Evolutionary conservation across 768 basidiomycete species (phyloP), one percentile per base, ranked within the genome.

Genomic region (Suillus luteus): DNA sequence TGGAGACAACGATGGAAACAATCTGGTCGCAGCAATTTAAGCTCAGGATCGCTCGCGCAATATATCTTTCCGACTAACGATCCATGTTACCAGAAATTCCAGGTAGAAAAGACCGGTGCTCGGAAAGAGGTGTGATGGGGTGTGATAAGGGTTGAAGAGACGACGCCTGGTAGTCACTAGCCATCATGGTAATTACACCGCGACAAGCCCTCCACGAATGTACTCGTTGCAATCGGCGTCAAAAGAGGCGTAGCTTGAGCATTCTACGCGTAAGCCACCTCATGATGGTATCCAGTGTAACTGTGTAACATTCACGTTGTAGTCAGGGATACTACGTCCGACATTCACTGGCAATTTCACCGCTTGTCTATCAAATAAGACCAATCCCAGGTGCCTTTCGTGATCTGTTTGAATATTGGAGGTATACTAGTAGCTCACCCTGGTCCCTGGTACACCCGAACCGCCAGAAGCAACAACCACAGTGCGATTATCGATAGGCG

Each of bases 361-460:
- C 86, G 0, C 73, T 71, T 33, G 79, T 77, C 41, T 71, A 73
- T 61, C 62, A 87, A 75, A 19, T 69, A 71, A 6, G 80, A 67
- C 83, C 84, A 86, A 67, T 84, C 70, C 85, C 85, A 87, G 0
- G 69, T 72, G 4, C 82, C 83, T 81, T 46, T 22, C 31, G 31
- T 19, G 43, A 8, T 19, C 9, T 43, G 8, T 43, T 43, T 19
- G 3, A 19, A 43, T 31, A 19, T n/a, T 44, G 19, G 43, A 44
- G 19, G 8, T 44, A 44, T 4, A n/a, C n/a, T n/a, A n/a, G n/a
- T n/a, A 43, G 43, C 3, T 5, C 17, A 10, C 43, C 19, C 19
- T n/a, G 2, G 14, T 3, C 31, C 27, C 14, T 40, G 8, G 14
- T 3, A 31, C 27, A 51, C 15, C 15, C 15, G 15, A 15, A 1